These are phyloP conservation scores for Tubosaeta brunneosetosa DNA, from an alignment of 768 basidiomycete species.

Conservation along the genomic window DNA sequence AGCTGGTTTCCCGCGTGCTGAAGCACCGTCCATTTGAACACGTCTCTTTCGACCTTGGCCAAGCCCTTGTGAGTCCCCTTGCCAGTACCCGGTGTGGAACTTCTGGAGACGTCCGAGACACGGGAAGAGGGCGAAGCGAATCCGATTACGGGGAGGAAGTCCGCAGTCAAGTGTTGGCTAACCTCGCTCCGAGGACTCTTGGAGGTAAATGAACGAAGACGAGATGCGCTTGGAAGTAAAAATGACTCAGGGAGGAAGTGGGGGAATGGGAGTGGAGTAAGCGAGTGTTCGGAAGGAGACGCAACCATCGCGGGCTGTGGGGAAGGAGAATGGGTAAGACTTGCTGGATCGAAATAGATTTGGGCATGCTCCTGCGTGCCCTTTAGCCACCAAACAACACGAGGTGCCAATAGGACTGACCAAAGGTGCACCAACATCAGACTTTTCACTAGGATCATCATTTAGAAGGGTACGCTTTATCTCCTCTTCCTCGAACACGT, in stretches of 20 bases:
- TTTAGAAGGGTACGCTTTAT: conserved; percentile 44
- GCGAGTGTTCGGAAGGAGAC: conserved; percentile 31
- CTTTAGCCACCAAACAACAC: conserved; percentile 21
- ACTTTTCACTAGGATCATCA: conserved; percentile 33
- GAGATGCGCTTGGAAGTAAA: conserved; percentile 69
- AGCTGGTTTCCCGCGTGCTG: conserved; percentile 55
- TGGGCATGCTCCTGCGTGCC: conserved; percentile 32
- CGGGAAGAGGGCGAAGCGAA: conserved; percentile 57
- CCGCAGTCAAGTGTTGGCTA: conserved; percentile 40
- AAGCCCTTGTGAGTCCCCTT: conserved; percentile 18
- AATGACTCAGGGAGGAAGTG: conserved; percentile 44
- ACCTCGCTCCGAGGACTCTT: conserved; percentile 40
- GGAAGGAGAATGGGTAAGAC: conserved; percentile 39
- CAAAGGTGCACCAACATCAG: conserved; percentile 16
- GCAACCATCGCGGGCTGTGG: conserved; percentile 27
- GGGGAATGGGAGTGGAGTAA: background rate
- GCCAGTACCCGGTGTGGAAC: conserved; percentile 50
- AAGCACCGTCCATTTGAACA: conserved; percentile 74
- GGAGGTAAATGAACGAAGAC: conserved; percentile 68
- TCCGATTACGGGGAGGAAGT: conserved; percentile 40
- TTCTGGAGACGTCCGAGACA: conserved; percentile 66
- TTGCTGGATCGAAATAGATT: conserved; percentile 34
- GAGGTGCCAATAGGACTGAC: conserved; percentile 31
- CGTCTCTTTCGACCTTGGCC: conserved; percentile 41
- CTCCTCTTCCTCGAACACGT: conserved; percentile 43